phyloP scores from a whole-genome alignment of 352 stramenopile genomes.

The Phytophthora meadii region DNA sequence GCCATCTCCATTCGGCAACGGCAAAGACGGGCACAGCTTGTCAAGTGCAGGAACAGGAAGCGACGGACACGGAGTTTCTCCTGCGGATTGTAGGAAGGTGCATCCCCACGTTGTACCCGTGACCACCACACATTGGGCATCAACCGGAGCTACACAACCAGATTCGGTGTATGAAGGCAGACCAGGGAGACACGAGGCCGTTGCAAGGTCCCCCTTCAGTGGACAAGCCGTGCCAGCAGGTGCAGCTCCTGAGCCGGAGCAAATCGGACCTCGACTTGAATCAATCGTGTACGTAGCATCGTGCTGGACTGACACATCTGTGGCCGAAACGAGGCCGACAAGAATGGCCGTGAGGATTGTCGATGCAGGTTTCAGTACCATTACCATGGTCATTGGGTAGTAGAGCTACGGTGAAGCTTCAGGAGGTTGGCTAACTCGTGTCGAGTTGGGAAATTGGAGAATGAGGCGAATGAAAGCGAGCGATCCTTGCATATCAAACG shows the following conservation, averaged over 20 bases:
- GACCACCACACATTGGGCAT: conserved; percentile 4
- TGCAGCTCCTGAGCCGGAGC: background rate
- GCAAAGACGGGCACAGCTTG: background rate
- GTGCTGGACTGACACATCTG: conserved; percentile 8
- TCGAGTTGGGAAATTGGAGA: conserved; percentile 4
- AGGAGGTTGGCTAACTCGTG: background rate
- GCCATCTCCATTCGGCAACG: background rate
- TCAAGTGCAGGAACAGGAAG: background rate
- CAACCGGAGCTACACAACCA: conserved; percentile 7
- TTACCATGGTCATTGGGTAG: conserved; percentile 6
- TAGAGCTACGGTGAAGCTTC: background rate
- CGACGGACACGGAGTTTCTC: conserved; percentile 3
- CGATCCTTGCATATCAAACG: background rate
- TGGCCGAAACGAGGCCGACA: background rate
- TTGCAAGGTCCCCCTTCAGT: conserved; percentile 3
- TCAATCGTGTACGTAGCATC: conserved; percentile 4
- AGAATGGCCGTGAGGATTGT: conserved; percentile 4
- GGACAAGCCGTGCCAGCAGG: conserved; percentile 4
- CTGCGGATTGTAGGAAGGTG: background rate
- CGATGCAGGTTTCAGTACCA: conserved; percentile 5
- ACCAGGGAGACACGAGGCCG: background rate
- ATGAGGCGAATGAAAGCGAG: background rate
- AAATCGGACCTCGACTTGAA: conserved; percentile 3
- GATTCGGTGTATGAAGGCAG: background rate
- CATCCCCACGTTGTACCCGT: conserved; percentile 4